Conservation (phyloP, 352 stramenopile species). For the Phytophthora nicotianae region DNA sequence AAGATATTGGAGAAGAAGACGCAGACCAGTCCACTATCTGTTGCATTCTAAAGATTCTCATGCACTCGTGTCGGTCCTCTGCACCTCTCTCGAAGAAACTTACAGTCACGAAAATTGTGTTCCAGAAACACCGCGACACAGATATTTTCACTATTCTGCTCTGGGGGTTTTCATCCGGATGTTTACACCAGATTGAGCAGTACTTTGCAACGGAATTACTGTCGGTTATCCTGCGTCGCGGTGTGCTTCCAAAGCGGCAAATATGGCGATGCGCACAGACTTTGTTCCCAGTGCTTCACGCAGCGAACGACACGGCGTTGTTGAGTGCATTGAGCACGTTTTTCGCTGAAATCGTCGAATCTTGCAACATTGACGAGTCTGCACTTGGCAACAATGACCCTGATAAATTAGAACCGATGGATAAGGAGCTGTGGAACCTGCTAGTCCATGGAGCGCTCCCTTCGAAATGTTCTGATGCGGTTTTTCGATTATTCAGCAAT, state of each 20-base stretch:
- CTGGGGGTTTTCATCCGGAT: slow-evolving; percentile 28
- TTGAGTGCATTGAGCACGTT: slow-evolving; percentile 66
- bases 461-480: slow-evolving; percentile 29
- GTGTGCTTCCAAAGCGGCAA: slow-evolving; percentile 52
- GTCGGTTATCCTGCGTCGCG: slow-evolving; percentile 60
- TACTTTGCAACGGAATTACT: slow-evolving; percentile 75
- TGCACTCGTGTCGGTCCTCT: slow-evolving; percentile 71
- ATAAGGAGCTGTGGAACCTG: slow-evolving; percentile 56
- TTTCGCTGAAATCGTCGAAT: slow-evolving; percentile 69
- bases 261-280: slow-evolving; percentile 57
- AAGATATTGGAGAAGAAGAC: slow-evolving; percentile 55
- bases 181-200: slow-evolving; percentile 53
- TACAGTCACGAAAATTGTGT: slow-evolving; percentile 27
- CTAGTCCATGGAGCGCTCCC: slow-evolving; percentile 52
- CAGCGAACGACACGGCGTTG: slow-evolving; percentile 41
- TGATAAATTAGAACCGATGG: slow-evolving; percentile 16
- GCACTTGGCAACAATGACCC: slow-evolving; percentile 25
- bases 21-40: slow-evolving; percentile 69
- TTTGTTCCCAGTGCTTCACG: slow-evolving; percentile 51
- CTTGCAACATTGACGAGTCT: slow-evolving; percentile 47
- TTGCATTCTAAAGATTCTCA: slow-evolving; percentile 78
- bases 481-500: slow-evolving; percentile 60
- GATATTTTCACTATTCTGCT: slow-evolving; percentile 59
- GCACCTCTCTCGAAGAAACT: slow-evolving; percentile 69
- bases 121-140: slow-evolving; percentile 29